Percentiles rank a stretch among this genome's conserved stretches.
These are phyloP conservation scores for Penicillium polonicum DNA, from an alignment of 2,329 filamentous ascomycete species.

Conservation along the genomic window DNA sequence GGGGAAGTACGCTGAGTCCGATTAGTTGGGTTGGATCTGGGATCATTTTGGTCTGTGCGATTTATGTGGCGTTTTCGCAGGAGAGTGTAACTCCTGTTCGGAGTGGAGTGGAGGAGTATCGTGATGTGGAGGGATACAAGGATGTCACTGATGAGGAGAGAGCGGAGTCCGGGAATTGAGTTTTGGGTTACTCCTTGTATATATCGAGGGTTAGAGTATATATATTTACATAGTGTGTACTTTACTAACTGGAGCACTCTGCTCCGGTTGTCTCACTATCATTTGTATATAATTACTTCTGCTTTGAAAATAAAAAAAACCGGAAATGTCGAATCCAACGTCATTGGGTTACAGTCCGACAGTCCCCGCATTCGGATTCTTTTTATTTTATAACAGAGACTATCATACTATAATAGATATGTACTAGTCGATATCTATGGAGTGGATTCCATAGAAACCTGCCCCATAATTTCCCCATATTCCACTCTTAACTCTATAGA, in stretches of 20 bases:
- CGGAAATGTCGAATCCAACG: slow-evolving; percentile 1
- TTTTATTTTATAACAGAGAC: too few relatives aligned
- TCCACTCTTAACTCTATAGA: background rate
- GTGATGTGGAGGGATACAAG: slow-evolving; percentile 7
- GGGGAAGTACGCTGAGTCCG: slow-evolving; percentile 57
- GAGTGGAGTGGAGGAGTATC: background rate
- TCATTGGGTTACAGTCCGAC: slow-evolving; percentile 29
- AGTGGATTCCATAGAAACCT: slow-evolving; percentile 5
- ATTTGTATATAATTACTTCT: too few relatives aligned
- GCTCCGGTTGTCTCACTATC: background rate
- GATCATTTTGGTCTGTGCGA: slow-evolving; percentile 63
- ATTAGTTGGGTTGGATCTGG: slow-evolving; percentile 61
- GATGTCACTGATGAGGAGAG: slow-evolving; percentile 6
- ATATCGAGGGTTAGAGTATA: background rate
- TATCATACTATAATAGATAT: too few relatives aligned
- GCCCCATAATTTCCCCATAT: slow-evolving; percentile 15
- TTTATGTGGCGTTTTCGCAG: slow-evolving; percentile 60
- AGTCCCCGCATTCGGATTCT: slow-evolving; percentile 2
- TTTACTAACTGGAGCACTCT: background rate
- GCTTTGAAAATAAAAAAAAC: background rate
- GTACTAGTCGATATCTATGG: background rate
- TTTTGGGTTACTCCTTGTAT: background rate
- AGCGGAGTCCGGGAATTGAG: slow-evolving; percentile 8
- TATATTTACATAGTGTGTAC: too few relatives aligned
- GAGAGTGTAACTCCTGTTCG: background rate